phyloP scores from a whole-genome alignment of 2,329 filamentous ascomycete species.

The Claviceps cyperi region DNA sequence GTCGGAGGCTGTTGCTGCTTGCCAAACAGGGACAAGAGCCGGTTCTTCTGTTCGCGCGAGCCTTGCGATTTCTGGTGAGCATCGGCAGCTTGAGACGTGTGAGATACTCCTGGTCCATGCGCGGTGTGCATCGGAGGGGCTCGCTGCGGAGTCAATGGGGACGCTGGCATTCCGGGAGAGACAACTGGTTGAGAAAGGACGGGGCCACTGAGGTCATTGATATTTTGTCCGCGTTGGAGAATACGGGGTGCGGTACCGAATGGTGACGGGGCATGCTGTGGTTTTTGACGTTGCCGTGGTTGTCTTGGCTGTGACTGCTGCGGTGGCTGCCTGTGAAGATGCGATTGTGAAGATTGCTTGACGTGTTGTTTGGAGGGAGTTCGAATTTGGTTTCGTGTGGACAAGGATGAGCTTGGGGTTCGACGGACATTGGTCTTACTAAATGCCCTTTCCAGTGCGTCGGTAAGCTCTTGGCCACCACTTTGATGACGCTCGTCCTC shows the following conservation, averaged over 20 bases:
- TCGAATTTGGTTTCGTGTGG: conserved; percentile 2
- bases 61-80: conserved; percentile 11
- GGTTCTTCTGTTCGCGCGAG: conserved; percentile 19
- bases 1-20: conserved; percentile 18
- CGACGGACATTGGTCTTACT: conserved; percentile 7
- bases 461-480: background rate
- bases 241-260: conserved; percentile 17
- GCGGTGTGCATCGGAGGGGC: conserved; percentile 3
- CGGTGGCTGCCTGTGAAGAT: background rate
- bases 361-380: conserved; percentile 1
- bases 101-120: background rate
- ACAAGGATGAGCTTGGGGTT: conserved; percentile 7
- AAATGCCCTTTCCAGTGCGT: conserved; percentile 11
- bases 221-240: conserved; percentile 21
- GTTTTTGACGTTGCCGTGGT: background rate
- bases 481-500: background rate
- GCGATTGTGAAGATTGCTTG: conserved; percentile 8
- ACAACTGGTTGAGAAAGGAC: conserved; percentile 1
- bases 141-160: conserved; percentile 9
- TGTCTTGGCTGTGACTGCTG: background rate
- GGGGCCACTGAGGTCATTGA: conserved; percentile 9
- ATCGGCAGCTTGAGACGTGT: background rate
- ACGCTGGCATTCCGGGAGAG: conserved; percentile 12
- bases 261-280: background rate
- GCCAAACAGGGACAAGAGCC: conserved; percentile 48